Percentiles rank a stretch among this genome's conserved stretches.
Evolutionary conservation across 768 basidiomycete genomes (phyloP).

Genomic region (Boletus rex-veris): DNA sequence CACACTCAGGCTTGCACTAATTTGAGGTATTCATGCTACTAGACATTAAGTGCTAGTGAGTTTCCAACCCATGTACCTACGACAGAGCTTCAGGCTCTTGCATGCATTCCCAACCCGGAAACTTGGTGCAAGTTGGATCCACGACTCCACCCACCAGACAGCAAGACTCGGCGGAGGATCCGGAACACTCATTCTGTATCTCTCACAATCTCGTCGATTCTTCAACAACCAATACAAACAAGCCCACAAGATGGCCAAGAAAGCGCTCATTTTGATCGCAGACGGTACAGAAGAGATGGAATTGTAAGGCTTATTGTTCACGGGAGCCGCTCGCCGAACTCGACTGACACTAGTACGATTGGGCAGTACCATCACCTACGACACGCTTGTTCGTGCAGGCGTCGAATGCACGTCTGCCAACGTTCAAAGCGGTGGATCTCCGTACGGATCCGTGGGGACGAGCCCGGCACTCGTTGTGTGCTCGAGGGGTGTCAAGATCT

Average conservation of each 20-base stretch:
- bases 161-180: background rate
- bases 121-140: background rate
- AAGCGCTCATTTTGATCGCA: constrained; percentile 68
- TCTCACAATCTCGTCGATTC: background rate
- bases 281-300: constrained; percentile 90
- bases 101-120: background rate
- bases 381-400: constrained; percentile 77
- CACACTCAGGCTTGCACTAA: too few relatives aligned
- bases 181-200: background rate
- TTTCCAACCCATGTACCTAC: background rate
- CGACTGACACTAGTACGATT: background rate
- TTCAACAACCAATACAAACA: background rate
- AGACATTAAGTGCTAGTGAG: too few relatives aligned
- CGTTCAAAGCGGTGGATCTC: constrained; percentile 37
- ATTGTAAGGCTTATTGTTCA: constrained; percentile 40
- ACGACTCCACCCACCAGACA: background rate
- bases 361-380: constrained; percentile 72
- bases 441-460: constrained; percentile 22
- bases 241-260: constrained; percentile 24
- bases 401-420: constrained; percentile 64
- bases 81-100: background rate
- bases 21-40: too few relatives aligned
- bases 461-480: constrained; percentile 54
- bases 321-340: background rate
- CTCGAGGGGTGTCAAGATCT: constrained; percentile 69